Conservation (phyloP, 768 basidiomycete species). For the Melanogaster broomeanus region DNA sequence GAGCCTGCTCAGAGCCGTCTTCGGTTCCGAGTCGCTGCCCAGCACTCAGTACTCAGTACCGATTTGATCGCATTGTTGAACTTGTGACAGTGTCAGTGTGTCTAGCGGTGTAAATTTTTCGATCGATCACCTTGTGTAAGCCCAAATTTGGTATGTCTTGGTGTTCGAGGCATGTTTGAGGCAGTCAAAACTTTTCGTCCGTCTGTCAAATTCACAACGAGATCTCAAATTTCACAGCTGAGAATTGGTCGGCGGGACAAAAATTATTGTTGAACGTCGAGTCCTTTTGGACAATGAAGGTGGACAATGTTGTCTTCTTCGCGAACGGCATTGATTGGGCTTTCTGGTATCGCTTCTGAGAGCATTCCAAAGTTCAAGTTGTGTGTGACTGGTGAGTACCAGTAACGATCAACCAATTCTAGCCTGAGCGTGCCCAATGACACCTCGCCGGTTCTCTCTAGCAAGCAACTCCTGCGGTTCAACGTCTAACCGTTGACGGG, state of each 20-base stretch:
- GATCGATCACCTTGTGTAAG: not conserved
- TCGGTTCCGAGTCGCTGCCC: no score
- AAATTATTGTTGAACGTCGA: not conserved
- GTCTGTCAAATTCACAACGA: not conserved
- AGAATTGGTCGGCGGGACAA: not conserved
- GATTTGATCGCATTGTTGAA: no score
- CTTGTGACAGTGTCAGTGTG: no score
- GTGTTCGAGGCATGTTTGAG: not conserved
- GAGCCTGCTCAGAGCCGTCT: no score
- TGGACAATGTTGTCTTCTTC: no score
- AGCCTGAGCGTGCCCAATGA: not conserved
- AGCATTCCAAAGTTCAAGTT: not conserved
- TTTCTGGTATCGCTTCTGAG: not conserved
- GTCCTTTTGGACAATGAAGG: no score
- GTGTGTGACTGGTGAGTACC: not conserved
- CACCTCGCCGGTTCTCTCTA: not conserved
- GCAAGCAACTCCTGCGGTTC: no score
- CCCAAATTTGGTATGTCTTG: not conserved
- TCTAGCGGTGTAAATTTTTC: not conserved
- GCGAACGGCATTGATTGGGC: no score
- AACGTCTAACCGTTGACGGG: no score
- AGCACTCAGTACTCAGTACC: no score
- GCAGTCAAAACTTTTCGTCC: no score
- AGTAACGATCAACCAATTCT: no score
- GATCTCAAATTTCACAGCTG: not conserved